Evolutionary conservation across 2,329 filamentous ascomycete species (phyloP).

Genomic region (Pseudogymnoascus sp.): DNA sequence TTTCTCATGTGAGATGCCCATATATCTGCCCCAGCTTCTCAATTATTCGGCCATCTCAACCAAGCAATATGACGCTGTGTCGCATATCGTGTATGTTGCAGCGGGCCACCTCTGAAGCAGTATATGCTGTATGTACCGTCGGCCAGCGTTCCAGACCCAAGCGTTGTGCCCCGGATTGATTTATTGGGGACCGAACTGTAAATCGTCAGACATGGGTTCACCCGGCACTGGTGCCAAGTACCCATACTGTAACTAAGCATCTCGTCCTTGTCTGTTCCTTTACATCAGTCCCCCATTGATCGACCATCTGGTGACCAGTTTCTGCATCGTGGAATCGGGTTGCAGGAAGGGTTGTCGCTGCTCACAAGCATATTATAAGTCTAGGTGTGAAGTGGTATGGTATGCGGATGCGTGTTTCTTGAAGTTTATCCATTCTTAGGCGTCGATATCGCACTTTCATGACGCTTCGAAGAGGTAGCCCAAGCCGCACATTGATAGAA

Average conservation of each 20-base stretch:
- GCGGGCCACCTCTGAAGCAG: neutral
- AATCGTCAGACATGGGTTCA: neutral
- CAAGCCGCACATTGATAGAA: conserved; percentile 31
- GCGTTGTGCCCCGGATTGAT: neutral
- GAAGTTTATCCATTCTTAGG: neutral
- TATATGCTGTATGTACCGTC: neutral
- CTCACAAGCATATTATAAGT: neutral
- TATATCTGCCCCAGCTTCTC: neutral
- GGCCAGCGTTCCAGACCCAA: neutral
- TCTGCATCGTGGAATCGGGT: neutral
- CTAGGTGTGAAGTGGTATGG: neutral
- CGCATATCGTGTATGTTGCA: neutral
- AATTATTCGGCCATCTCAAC: neutral
- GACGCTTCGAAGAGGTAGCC: conserved; percentile 20
- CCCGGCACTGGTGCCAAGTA: neutral
- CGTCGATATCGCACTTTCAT: neutral
- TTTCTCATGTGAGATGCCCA: neutral
- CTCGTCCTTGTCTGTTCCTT: neutral
- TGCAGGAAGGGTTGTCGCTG: neutral
- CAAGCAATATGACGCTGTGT: neutral
- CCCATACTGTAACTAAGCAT: neutral
- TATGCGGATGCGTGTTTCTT: neutral
- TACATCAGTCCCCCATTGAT: neutral
- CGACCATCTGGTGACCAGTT: neutral
- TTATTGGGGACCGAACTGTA: neutral